Evolutionary conservation across 768 basidiomycete genomes (phyloP), one percentile per base, ranked within the genome.

Genomic region (Pleurotus ostreatus): DNA sequence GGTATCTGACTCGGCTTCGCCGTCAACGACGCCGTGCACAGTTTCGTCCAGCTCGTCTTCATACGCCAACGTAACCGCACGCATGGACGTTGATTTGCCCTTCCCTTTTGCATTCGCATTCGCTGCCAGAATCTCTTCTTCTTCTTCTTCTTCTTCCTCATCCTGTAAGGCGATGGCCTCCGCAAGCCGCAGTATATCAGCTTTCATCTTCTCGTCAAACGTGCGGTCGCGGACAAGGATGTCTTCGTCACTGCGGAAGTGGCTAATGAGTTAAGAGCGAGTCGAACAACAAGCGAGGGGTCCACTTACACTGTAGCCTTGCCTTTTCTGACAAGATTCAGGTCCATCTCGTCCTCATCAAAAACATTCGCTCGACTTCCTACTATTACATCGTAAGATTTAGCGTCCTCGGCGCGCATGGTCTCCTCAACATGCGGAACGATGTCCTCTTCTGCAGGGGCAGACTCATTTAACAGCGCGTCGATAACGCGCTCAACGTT

Each of bases 171-270:
- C 77, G 38, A 86, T 78, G 15, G 76, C 82, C 63, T 94, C 88
- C 0, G 83, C 86, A 3, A 88, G 79, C 23, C 90, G 81, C 12
- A 94, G 75, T 61, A 94, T 94, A 54, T 89, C 86, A 1, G 83
- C 82, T 64, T 95, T 94, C 82, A 94, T 88, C 60, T 86, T 72
- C 41, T 85, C 85, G n/a, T 82, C 76, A 63, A 81, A 80, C 1
- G 75, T 68, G 4, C 76, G 78, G 62, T 94, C 89, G 12, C 77
- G 75, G 6, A 84, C 66, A 12, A 82, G 63, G n/a, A 64, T 61
- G 12, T 71, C 74, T 25, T 83, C 78, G 34, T 78, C 76, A 20
- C 84, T 83, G 48, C 25, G 49, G 51, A 23, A 48, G 25, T 46
- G 26, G 18, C 9, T 47, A 55, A 55, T 57, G 34, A 49, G 48